Conservation (phyloP, 2,329 filamentous ascomycete genomes). For the Pestalotiopsis sp. region DNA sequence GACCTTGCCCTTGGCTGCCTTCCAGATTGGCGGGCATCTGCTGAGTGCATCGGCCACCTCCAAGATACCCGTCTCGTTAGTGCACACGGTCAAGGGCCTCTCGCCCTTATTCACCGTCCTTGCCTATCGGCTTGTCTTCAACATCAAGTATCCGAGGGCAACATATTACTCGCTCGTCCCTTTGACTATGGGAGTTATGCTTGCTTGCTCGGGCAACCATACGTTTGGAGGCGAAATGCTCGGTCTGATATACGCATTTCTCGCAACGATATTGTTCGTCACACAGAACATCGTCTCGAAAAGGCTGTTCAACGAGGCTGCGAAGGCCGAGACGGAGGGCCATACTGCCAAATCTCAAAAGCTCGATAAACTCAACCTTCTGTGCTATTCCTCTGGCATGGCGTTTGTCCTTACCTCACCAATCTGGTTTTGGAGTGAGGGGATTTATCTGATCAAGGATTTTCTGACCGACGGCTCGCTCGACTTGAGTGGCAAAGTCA, state of each 20-base stretch:
- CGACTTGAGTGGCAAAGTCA: slow-evolving; percentile 56
- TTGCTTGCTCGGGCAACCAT: slow-evolving; percentile 86
- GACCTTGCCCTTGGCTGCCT: slow-evolving; percentile 87
- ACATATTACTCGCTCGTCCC: slow-evolving; percentile 92
- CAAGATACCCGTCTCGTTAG: slow-evolving; percentile 92
- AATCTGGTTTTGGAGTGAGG: slow-evolving; percentile 93
- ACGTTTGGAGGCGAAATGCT: slow-evolving; percentile 81
- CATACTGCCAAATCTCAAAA: slow-evolving; percentile 67
- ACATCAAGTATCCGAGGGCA: slow-evolving; percentile 82
- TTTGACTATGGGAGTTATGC: slow-evolving; percentile 89
- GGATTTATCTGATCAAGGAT: slow-evolving; percentile 74
- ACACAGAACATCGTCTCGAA: slow-evolving; percentile 99
- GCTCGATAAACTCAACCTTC: slow-evolving; percentile 92
- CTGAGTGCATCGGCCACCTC: slow-evolving; percentile 92
- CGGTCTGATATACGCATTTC: slow-evolving; percentile 85
- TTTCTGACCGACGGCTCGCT: slow-evolving; percentile 82
- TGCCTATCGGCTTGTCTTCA: slow-evolving; percentile 86
- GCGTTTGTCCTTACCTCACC: slow-evolving; percentile 87
- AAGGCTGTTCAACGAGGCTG: slow-evolving; percentile 93
- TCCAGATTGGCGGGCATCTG: slow-evolving; percentile 92
- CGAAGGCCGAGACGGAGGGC: slow-evolving; percentile 78
- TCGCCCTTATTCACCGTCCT: slow-evolving; percentile 94
- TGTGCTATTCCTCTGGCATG: slow-evolving; percentile 95
- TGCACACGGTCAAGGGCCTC: slow-evolving; percentile 97
- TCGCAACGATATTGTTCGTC: slow-evolving; percentile 92